Evolutionary conservation across 176 grass and related monocot species (phyloP), one percentile per base, ranked within the genome.

Genomic region (Puya raimondii): DNA sequence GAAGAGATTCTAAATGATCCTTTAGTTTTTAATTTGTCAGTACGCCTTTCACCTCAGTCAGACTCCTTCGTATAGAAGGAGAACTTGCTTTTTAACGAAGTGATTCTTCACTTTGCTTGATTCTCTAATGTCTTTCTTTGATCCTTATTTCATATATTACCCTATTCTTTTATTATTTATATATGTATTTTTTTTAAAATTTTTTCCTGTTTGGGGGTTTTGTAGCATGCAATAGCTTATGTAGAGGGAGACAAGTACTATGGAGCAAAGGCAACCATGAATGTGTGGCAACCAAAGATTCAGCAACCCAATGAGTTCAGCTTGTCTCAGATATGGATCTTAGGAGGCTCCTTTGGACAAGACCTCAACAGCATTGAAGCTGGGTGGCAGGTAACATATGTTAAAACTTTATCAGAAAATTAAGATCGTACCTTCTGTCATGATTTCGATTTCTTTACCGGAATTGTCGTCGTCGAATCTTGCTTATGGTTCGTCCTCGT

Each of bases 361-460:
- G 92, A 96, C 67, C 88, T 96, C 72, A 96, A 96, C 81, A 96
- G 88, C 72, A 96, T 96, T 79, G 92, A 96, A 85, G 86, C 86
- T 0, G 92, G 92, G 49, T 96, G 92, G 92, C 92, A 93, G 80
- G 89, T 88, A 18, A 15, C 15, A 51, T 72, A 53, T n/a, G n/a
- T n/a, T n/a, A n/a, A n/a, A n/a, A n/a, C n/a, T n/a, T n/a, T n/a
- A n/a, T n/a, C n/a, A n/a, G n/a, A n/a, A n/a, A n/a, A n/a, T n/a
- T n/a, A n/a, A n/a, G n/a, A n/a, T n/a, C n/a, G n/a, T n/a, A n/a
- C n/a, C n/a, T n/a, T n/a, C n/a, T n/a, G n/a, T n/a, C n/a, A n/a
- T n/a, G n/a, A n/a, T n/a, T n/a, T n/a, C n/a, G n/a, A n/a, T n/a
- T n/a, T n/a, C n/a, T n/a, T n/a, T n/a, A n/a, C n/a, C n/a, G n/a